These are phyloP conservation scores for Lachancea quebecensis DNA, from an alignment of 805 yeast species.

Conservation along the genomic window DNA sequence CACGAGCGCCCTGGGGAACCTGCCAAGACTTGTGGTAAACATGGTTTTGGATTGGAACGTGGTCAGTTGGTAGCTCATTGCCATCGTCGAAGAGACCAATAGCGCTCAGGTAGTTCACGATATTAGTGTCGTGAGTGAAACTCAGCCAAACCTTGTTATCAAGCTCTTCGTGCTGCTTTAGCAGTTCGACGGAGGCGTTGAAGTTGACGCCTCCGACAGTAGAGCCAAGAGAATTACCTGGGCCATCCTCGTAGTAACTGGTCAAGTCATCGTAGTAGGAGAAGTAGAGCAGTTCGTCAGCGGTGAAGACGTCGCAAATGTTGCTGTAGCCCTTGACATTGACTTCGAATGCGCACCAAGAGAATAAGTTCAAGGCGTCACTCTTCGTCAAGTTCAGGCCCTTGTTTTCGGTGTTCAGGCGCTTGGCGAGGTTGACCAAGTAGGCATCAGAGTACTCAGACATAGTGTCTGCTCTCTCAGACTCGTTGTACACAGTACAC, in stretches of 20 bases:
- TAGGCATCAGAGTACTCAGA: slow-evolving; percentile 31
- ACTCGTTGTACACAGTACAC: slow-evolving; percentile 34
- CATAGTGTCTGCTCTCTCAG: slow-evolving; percentile 13
- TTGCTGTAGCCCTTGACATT: slow-evolving; percentile 62
- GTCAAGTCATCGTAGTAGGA: slow-evolving; percentile 55
- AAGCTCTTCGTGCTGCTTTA: slow-evolving; percentile 45
- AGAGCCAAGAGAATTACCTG: slow-evolving; percentile 52
- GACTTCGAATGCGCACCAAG: slow-evolving; percentile 69
- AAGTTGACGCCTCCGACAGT: slow-evolving; percentile 58
- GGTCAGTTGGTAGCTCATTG: slow-evolving; percentile 37
- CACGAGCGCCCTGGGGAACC: slow-evolving; percentile 53
- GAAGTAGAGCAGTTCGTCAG: slow-evolving; percentile 55
- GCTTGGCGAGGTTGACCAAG: slow-evolving; percentile 44
- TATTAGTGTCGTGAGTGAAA: slow-evolving; percentile 70
- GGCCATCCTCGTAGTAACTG: slow-evolving; percentile 56
- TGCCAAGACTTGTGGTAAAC: slow-evolving; percentile 43
- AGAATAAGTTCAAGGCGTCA: slow-evolving; percentile 50
- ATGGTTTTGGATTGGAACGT: slow-evolving; percentile 38
- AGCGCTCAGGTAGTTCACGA: slow-evolving; percentile 55
- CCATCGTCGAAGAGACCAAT: slow-evolving; percentile 44
- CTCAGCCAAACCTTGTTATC: slow-evolving; percentile 55
- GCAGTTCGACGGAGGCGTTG: slow-evolving; percentile 42
- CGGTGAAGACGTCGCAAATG: slow-evolving; percentile 62
- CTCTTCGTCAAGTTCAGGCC: slow-evolving; percentile 44
- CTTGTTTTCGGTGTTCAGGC: slow-evolving; percentile 50